These are phyloP conservation scores for Eucalyptus regnans DNA, from an alignment of 345 rosid species.

Conservation along the genomic window DNA sequence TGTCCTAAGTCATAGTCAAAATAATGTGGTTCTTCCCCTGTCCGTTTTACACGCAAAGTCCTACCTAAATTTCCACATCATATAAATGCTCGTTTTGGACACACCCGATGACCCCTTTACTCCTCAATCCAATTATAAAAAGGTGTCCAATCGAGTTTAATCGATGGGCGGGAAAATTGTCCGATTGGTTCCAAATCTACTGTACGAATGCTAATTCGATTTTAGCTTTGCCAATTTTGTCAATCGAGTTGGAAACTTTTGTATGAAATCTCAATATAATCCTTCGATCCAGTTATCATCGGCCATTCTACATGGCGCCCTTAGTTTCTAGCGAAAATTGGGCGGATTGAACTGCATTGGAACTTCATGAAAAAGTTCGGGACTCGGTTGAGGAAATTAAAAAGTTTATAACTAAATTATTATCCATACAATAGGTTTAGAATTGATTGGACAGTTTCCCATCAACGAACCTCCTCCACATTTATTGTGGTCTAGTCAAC, in stretches of 20 bases:
- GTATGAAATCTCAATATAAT: rapidly evolving
- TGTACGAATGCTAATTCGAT: rapidly evolving
- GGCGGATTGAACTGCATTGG: rapidly evolving
- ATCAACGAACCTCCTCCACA: not conserved
- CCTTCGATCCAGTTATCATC: rapidly evolving
- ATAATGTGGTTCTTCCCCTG: not conserved
- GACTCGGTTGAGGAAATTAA: too few species aligned
- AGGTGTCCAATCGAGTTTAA: not conserved
- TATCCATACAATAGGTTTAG: not conserved
- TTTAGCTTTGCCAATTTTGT: not conserved
- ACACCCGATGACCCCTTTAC: not conserved
- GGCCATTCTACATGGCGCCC: rapidly evolving
- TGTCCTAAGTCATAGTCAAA: not conserved
- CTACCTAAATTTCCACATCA: not conserved
- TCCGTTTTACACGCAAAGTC: not conserved
- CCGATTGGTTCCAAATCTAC: rapidly evolving
- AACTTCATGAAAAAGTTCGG: too few species aligned
- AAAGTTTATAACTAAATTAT: rapidly evolving
- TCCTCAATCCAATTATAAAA: not conserved
- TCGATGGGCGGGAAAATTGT: not conserved
- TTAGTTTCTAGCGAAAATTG: too few species aligned
- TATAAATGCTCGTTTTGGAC: not conserved
- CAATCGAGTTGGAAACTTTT: not conserved
- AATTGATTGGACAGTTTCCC: not conserved
- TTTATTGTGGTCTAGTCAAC: not conserved